phyloP scores from a whole-genome alignment of 306 rosid species.

The Betula pendula region DNA sequence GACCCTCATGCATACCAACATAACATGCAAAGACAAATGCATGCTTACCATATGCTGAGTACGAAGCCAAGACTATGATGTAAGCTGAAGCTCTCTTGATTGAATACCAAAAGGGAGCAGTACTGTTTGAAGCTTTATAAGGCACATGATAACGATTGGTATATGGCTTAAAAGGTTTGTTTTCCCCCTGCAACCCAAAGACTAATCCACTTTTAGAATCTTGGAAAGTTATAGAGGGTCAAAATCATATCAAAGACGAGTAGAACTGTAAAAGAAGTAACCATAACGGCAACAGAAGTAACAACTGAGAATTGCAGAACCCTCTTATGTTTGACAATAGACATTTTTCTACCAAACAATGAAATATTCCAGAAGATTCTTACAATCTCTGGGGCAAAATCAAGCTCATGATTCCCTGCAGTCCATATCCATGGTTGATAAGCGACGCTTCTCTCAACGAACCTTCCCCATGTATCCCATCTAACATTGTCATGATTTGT shows the following conservation, averaged over 20 bases:
- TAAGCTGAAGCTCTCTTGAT: slow-evolving; percentile 76
- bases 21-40: not conserved
- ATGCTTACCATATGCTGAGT: slow-evolving; percentile 65
- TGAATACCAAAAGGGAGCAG: slow-evolving; percentile 64
- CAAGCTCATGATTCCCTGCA: slow-evolving; percentile 84
- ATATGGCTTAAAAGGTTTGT: slow-evolving; percentile 64
- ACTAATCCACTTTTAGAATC: not conserved
- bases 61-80: slow-evolving; percentile 68
- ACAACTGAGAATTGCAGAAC: not conserved
- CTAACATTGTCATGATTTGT: slow-evolving; percentile 60
- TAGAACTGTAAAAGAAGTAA: not conserved
- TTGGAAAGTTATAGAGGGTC: not conserved
- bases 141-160: slow-evolving; percentile 48
- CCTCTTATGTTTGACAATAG: not conserved
- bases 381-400: slow-evolving; percentile 66
- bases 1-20: not conserved
- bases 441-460: slow-evolving; percentile 68
- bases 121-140: slow-evolving; percentile 40
- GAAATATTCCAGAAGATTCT: slow-evolving; percentile 20
- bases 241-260: not conserved
- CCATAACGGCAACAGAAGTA: not conserved
- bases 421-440: slow-evolving; percentile 99
- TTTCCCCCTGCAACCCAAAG: slow-evolving; percentile 53
- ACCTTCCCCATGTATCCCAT: slow-evolving; percentile 92
- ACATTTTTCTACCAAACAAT: not conserved